Conservation (phyloP, 352 stramenopile genomes). For the Phytophthora pisi region DNA sequence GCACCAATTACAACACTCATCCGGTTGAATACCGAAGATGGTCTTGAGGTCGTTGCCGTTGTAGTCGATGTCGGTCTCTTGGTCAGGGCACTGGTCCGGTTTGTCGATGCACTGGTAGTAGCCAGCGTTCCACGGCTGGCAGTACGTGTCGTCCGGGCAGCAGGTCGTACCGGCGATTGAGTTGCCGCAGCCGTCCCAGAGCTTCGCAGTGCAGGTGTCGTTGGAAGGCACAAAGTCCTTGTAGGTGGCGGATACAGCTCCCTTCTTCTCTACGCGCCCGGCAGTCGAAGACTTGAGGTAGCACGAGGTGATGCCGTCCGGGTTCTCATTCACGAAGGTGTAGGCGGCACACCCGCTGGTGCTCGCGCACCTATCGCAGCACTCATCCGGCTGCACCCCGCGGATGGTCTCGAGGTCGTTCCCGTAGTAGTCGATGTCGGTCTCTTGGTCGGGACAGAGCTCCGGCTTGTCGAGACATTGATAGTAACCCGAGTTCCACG, state of each 20-base stretch:
- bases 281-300: slow-evolving; percentile 56
- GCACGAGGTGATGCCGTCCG: slow-evolving; percentile 52
- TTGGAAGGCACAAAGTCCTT: slow-evolving; percentile 24
- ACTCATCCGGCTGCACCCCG: slow-evolving; percentile 41
- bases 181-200: slow-evolving; percentile 28
- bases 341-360: slow-evolving; percentile 55
- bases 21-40: slow-evolving; percentile 49
- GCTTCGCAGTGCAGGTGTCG: slow-evolving; percentile 9
- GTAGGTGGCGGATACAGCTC: slow-evolving; percentile 35
- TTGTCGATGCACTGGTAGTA: slow-evolving; percentile 69
- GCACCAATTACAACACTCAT: slow-evolving; percentile 49
- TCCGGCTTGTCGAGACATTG: slow-evolving; percentile 53
- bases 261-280: slow-evolving; percentile 36
- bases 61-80: slow-evolving; percentile 65
- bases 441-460: slow-evolving; percentile 52
- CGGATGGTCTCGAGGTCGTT: slow-evolving; percentile 55
- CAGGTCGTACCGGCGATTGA: slow-evolving; percentile 20
- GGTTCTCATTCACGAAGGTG: slow-evolving; percentile 70
- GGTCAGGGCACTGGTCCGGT: slow-evolving; percentile 40
- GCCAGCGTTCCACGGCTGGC: slow-evolving; percentile 62
- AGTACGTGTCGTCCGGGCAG: slow-evolving; percentile 52
- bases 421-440: slow-evolving; percentile 60
- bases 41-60: slow-evolving; percentile 52
- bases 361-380: slow-evolving; percentile 44
- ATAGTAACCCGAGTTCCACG: slow-evolving; percentile 69